phyloP scores from a whole-genome alignment of 768 basidiomycete genomes.

The Kwoniella mangroviensis region DNA sequence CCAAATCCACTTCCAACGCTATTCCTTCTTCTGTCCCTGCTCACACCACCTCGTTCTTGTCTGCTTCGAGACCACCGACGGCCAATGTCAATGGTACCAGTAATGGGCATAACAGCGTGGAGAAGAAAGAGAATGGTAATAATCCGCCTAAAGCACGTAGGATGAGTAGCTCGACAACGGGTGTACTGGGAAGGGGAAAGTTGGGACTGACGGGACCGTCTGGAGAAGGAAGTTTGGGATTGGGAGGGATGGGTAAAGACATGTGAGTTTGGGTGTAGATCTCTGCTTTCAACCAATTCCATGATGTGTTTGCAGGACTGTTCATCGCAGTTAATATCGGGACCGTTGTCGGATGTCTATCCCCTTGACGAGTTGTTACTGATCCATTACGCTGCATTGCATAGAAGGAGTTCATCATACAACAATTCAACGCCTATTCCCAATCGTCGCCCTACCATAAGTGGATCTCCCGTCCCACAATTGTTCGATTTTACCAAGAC shows the following conservation, averaged over 20 bases:
- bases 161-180: slow-evolving; percentile 52
- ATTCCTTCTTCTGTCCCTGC: slow-evolving; percentile 44
- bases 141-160: slow-evolving; percentile 37
- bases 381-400: no score
- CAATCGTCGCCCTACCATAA: slow-evolving; percentile 36
- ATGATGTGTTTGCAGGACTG: neutral
- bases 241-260: slow-evolving; percentile 30
- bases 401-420: slow-evolving; percentile 31
- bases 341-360: no score
- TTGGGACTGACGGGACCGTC: slow-evolving; percentile 41
- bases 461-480: slow-evolving; percentile 41
- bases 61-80: slow-evolving; percentile 38
- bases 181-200: slow-evolving; percentile 49
- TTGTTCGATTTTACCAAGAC: slow-evolving; percentile 54
- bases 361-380: no score
- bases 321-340: no score
- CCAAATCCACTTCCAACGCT: slow-evolving; percentile 27
- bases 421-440: slow-evolving; percentile 31
- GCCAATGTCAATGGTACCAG: slow-evolving; percentile 6
- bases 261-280: slow-evolving; percentile 33
- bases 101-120: slow-evolving; percentile 14
- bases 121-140: slow-evolving; percentile 18
- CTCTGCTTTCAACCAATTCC: no score
- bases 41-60: slow-evolving; percentile 37
- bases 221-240: slow-evolving; percentile 28